Conservation (phyloP, 129 eudicot genomes). For the Artemisia tridentata region DNA sequence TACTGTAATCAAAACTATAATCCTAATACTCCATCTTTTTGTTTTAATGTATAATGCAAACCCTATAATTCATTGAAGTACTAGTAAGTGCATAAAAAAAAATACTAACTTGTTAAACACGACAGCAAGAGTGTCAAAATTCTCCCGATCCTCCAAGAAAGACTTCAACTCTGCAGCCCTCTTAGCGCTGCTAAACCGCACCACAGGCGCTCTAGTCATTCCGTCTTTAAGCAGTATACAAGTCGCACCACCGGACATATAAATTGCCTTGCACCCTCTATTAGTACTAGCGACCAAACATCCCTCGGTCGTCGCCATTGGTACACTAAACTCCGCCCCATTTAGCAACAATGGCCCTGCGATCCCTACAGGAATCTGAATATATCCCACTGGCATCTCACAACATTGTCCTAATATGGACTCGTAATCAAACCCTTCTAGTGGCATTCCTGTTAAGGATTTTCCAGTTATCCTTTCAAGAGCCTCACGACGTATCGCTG, state of each 20-base stretch:
- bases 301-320: conserved; percentile 71
- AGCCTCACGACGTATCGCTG: conserved; percentile 39
- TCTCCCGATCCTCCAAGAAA: conserved; percentile 45
- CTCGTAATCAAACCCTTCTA: conserved; percentile 26
- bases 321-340: conserved; percentile 44
- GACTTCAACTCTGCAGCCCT: conserved; percentile 51
- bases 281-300: conserved; percentile 59
- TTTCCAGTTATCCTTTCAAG: conserved; percentile 27
- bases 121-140: conserved; percentile 44
- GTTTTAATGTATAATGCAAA: no score
- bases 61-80: no score
- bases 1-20: no score
- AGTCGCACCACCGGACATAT: conserved; percentile 51
- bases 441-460: conserved; percentile 19
- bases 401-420: conserved; percentile 24
- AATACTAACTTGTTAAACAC: conserved; percentile 45
- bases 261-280: conserved; percentile 56
- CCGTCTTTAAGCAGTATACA: conserved; percentile 44
- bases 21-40: no score
- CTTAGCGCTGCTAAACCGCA: conserved; percentile 45
- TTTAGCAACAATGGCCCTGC: conserved; percentile 59
- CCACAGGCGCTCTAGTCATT: conserved; percentile 66
- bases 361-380: conserved; percentile 63
- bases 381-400: conserved; percentile 65
- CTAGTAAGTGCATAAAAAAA: background rate